Conservation (phyloP, 768 basidiomycete genomes). For the Tephrocybe sp. region DNA sequence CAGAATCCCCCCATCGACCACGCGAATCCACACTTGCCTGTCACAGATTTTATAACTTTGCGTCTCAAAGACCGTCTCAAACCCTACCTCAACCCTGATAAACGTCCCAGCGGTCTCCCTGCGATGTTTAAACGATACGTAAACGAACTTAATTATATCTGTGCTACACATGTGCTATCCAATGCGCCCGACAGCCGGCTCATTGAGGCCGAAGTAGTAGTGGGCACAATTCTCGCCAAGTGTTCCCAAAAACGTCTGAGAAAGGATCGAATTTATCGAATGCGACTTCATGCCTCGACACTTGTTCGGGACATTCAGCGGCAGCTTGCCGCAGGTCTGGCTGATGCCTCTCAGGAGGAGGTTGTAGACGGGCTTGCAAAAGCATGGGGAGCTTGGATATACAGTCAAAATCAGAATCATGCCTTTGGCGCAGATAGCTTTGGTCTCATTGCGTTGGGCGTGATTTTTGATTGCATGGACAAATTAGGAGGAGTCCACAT, state of each 20-base stretch:
- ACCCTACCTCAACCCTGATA: conserved; percentile 22
- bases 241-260: conserved; percentile 63
- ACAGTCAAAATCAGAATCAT: conserved; percentile 38
- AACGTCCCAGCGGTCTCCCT: conserved; percentile 26
- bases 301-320: conserved; percentile 50
- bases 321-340: conserved; percentile 29
- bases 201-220: conserved; percentile 70
- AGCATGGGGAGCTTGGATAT: conserved; percentile 68
- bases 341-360: conserved; percentile 23
- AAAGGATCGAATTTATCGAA: conserved; percentile 54
- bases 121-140: conserved; percentile 49
- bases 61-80: conserved; percentile 29
- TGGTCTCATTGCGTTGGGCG: conserved; percentile 58
- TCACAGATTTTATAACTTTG: conserved; percentile 37
- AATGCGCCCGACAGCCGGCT: conserved; percentile 52
- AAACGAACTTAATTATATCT: conserved; percentile 70
- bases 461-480: conserved; percentile 59
- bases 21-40: conserved; percentile 12
- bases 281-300: conserved; percentile 53
- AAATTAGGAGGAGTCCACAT: conserved; percentile 8
- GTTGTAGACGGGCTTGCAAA: conserved; percentile 38
- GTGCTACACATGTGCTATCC: conserved; percentile 63
- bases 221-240: conserved; percentile 72
- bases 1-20: conserved; percentile 20
- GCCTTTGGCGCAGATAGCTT: conserved; percentile 63